Conservation (phyloP, 352 stramenopile genomes). For the Globisporangium parvum region DNA sequence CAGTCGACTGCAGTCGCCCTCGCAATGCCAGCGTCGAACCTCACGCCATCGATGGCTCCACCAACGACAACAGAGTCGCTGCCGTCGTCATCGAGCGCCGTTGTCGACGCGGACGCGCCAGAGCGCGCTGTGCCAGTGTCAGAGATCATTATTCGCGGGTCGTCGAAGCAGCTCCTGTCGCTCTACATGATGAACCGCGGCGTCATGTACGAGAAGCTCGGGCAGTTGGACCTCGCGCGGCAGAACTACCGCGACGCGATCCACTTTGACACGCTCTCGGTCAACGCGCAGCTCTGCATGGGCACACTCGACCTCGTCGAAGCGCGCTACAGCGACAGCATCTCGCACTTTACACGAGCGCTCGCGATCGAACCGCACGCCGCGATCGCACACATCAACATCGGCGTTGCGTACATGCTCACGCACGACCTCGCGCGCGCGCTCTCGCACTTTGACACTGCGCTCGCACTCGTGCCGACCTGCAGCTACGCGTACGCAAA, state of each 20-base stretch:
- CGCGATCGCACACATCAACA: slow-evolving; percentile 56
- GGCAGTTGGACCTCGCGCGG: slow-evolving; percentile 34
- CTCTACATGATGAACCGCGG: slow-evolving; percentile 72
- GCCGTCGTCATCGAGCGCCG: neutral
- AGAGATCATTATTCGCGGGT: slow-evolving; percentile 32
- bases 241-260: slow-evolving; percentile 56
- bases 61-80: too few relatives aligned
- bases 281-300: slow-evolving; percentile 45
- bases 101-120: neutral
- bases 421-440: slow-evolving; percentile 24
- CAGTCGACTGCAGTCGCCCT: too few relatives aligned
- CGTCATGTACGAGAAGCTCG: slow-evolving; percentile 52
- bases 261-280: slow-evolving; percentile 62
- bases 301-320: slow-evolving; percentile 53
- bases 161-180: slow-evolving; percentile 55
- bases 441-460: slow-evolving; percentile 42
- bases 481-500: slow-evolving; percentile 72
- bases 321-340: slow-evolving; percentile 28
- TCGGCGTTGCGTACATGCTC: slow-evolving; percentile 42
- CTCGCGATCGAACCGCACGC: slow-evolving; percentile 42
- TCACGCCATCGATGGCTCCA: too few relatives aligned
- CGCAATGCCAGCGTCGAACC: too few relatives aligned
- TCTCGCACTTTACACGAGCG: slow-evolving; percentile 29
- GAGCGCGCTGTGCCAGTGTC: neutral
- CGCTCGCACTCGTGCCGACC: slow-evolving; percentile 36